Conservation (phyloP, 2,329 filamentous ascomycete species). For the Dactylellina parvicollis region DNA sequence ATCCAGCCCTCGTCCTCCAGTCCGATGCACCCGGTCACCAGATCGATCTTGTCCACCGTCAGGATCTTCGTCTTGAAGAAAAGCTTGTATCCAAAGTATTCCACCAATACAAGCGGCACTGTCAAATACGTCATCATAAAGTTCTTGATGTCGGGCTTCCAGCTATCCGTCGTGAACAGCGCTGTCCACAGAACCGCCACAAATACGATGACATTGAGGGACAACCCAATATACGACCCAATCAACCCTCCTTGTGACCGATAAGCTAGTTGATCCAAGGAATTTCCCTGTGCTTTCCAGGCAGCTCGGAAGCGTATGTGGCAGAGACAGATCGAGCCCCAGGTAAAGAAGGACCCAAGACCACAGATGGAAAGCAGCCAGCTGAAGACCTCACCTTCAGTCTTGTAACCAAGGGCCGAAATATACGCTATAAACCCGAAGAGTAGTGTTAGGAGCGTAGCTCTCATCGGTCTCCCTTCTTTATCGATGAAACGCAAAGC, state of each 20-base stretch:
- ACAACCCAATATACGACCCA: constrained; percentile 44
- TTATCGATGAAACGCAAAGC: constrained; percentile 71
- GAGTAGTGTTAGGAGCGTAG: constrained; percentile 35
- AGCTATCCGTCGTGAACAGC: constrained; percentile 46
- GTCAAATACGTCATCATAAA: constrained; percentile 53
- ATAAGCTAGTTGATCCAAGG: constrained; percentile 62
- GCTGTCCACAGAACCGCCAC: constrained; percentile 46
- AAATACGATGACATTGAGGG: constrained; percentile 45
- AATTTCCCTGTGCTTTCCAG: constrained; percentile 70
- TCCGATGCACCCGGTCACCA: constrained; percentile 46
- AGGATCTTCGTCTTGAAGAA: constrained; percentile 53
- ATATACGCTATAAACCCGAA: constrained; percentile 51
- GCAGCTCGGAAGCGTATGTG: constrained; percentile 74
- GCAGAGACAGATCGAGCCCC: constrained; percentile 74
- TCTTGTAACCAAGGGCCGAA: constrained; percentile 44
- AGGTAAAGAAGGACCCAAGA: constrained; percentile 78
- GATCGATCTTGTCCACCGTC: constrained; percentile 40
- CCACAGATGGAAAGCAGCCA: constrained; percentile 78
- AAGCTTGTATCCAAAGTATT: constrained; percentile 49
- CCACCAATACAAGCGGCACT: constrained; percentile 42
- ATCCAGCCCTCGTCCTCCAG: constrained; percentile 50
- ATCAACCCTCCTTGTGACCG: constrained; percentile 43
- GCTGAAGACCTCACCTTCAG: constrained; percentile 65
- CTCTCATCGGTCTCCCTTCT: constrained; percentile 66
- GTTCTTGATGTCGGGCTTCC: constrained; percentile 51